These are phyloP conservation scores for Trametes sp. DNA, from an alignment of 1,284 basidiomycete species.

Conservation along the genomic window DNA sequence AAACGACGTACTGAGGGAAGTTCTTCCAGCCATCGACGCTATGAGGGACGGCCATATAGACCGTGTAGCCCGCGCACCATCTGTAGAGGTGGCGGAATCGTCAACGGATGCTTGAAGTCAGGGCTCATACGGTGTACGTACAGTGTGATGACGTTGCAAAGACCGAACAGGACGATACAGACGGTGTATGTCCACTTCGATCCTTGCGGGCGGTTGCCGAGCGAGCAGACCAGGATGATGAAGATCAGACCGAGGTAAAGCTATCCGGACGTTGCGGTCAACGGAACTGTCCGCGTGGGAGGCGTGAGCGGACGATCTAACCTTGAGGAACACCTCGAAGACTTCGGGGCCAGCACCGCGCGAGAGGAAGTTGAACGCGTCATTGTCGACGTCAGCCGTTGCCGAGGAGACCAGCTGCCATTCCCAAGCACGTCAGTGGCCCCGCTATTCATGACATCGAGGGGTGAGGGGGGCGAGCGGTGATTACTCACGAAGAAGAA, in stretches of 20 bases:
- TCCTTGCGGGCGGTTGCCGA: conserved; percentile 90
- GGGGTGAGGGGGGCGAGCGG: too few relatives aligned
- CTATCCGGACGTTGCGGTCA: conserved; percentile 36
- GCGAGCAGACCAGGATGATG: conserved; percentile 79
- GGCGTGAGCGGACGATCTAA: conserved; percentile 35
- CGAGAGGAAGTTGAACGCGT: conserved; percentile 84
- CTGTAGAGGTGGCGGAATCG: conserved; percentile 36
- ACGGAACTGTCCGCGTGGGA: neutral
- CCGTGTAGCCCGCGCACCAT: conserved; percentile 90
- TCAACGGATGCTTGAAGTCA: neutral
- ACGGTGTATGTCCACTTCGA: conserved; percentile 86
- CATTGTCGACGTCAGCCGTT: conserved; percentile 59
- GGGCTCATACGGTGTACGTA: neutral
- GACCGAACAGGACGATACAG: conserved; percentile 76
- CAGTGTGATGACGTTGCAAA: conserved; percentile 76
- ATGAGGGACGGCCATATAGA: conserved; percentile 85
- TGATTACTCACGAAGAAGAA: conserved; percentile 86
- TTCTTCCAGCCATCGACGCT: conserved; percentile 76
- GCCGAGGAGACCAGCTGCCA: conserved; percentile 76
- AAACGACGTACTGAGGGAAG: conserved; percentile 59
- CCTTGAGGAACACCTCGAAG: conserved; percentile 86
- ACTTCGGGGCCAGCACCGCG: conserved; percentile 76
- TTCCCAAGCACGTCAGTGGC: conserved; percentile 13
- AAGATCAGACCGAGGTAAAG: conserved; percentile 81
- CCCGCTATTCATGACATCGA: too few relatives aligned